Percentiles rank a stretch among this genome's conserved stretches.
Conservation (phyloP, 257 asterid genomes). For the Solanum etuberosum region DNA sequence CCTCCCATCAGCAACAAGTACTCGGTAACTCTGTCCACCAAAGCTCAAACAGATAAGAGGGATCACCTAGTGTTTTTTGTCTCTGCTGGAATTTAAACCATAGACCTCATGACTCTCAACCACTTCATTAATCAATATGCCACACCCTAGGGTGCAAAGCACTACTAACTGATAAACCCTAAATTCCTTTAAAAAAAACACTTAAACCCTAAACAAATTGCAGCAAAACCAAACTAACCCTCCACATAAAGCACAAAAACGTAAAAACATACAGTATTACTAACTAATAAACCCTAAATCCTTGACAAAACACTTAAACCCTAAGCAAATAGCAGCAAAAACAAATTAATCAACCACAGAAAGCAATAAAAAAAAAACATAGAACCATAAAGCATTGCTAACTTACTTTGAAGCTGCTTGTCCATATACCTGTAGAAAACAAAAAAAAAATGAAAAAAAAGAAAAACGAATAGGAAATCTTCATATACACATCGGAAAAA, state of each 20-base stretch:
- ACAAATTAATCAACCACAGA: neutral
- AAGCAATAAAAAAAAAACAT: neutral
- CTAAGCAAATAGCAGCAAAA: neutral
- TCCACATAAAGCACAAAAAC: neutral
- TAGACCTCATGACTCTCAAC: neutral
- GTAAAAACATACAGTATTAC: neutral
- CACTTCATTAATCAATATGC: neutral
- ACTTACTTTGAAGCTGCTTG: slow-evolving; percentile 2
- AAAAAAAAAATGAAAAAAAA: neutral
- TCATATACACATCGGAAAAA: neutral
- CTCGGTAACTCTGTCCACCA: neutral
- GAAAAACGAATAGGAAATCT: neutral
- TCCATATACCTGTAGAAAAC: neutral
- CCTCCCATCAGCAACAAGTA: neutral
- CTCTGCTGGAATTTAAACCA: neutral
- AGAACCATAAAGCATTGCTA: neutral
- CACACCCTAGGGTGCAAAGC: neutral
- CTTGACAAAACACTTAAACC: neutral
- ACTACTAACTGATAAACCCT: neutral
- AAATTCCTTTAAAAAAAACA: neutral
- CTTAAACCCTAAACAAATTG: neutral
- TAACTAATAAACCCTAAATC: neutral
- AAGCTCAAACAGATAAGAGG: neutral
- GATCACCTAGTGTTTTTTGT: neutral
- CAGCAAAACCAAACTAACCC: neutral